Evolutionary conservation across 208 protist genomes (phyloP).

Genomic region (Leishmania major): DNA sequence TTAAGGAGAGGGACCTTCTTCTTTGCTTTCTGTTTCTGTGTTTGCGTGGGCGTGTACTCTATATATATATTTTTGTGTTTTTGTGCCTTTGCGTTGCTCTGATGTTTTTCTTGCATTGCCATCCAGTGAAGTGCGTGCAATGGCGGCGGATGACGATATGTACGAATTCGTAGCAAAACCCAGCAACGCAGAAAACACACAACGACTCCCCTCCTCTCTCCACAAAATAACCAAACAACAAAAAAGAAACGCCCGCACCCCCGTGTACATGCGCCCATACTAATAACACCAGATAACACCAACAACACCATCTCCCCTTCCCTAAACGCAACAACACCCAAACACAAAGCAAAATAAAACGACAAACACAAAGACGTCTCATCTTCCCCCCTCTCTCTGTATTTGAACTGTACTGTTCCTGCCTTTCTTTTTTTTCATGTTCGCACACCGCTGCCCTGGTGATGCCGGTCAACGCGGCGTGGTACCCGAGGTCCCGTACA

Average conservation of each 20-base stretch:
- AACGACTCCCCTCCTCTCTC: neutral
- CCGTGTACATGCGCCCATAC: no score
- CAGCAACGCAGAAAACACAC: neutral
- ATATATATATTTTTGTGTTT: neutral
- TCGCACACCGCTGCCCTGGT: neutral
- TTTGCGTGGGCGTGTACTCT: neutral
- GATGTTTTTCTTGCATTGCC: neutral
- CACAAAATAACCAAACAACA: neutral
- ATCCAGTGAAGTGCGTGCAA: neutral
- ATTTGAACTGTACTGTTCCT: neutral
- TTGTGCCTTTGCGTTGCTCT: neutral
- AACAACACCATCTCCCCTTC: no score
- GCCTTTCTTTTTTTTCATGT: constrained; percentile 13
- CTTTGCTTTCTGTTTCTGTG: neutral
- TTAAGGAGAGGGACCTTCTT: neutral
- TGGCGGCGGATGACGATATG: neutral
- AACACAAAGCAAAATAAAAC: no score
- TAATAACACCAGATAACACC: no score
- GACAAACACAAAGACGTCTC: neutral
- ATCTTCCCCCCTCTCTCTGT: neutral
- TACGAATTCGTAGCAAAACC: neutral
- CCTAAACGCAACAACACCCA: neutral
- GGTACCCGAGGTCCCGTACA: neutral
- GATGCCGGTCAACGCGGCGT: neutral
- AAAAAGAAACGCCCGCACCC: neutral